These are phyloP conservation scores for Zygoascus biomembranicola DNA, from an alignment of 805 yeast species.

Conservation along the genomic window DNA sequence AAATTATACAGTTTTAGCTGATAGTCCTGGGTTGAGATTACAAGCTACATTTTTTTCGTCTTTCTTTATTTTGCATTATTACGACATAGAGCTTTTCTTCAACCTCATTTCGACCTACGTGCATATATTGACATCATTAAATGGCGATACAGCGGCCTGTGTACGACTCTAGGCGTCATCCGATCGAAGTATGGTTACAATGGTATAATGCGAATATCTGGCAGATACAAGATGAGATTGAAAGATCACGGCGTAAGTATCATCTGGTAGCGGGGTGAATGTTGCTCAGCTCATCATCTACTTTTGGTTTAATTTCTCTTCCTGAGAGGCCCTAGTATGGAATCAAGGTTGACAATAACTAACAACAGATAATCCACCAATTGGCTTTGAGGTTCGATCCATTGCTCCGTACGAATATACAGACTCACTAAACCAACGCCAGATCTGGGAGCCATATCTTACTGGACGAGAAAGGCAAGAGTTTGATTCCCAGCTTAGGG, in stretches of 20 bases:
- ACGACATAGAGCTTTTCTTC: too few relatives aligned
- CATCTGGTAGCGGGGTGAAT: not conserved
- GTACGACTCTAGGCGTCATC: constrained; percentile 19
- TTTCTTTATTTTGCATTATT: too few relatives aligned
- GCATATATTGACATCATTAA: not conserved
- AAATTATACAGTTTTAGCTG: too few relatives aligned
- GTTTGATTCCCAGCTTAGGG: constrained; percentile 23
- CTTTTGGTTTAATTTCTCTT: not conserved
- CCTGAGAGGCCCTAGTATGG: constrained; percentile 1
- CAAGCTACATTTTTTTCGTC: too few relatives aligned
- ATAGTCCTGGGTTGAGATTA: too few relatives aligned
- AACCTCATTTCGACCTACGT: too few relatives aligned
- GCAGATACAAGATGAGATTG: constrained; percentile 14
- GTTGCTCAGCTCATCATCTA: not conserved
- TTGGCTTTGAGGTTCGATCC: constrained; percentile 11
- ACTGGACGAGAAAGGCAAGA: constrained; percentile 24
- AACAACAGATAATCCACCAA: constrained; percentile 6
- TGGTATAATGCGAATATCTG: constrained; percentile 20
- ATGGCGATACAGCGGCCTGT: constrained; percentile 11
- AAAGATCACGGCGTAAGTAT: constrained; percentile 3
- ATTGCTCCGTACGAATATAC: constrained; percentile 24
- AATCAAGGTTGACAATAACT: not conserved
- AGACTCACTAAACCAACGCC: constrained; percentile 24
- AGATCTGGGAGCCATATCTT: constrained; percentile 23
- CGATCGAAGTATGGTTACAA: constrained; percentile 25